Percentiles rank a stretch among this genome's conserved stretches.
Conservation (phyloP, 2,329 filamentous ascomycete species). For the Penicillium olsonii region DNA sequence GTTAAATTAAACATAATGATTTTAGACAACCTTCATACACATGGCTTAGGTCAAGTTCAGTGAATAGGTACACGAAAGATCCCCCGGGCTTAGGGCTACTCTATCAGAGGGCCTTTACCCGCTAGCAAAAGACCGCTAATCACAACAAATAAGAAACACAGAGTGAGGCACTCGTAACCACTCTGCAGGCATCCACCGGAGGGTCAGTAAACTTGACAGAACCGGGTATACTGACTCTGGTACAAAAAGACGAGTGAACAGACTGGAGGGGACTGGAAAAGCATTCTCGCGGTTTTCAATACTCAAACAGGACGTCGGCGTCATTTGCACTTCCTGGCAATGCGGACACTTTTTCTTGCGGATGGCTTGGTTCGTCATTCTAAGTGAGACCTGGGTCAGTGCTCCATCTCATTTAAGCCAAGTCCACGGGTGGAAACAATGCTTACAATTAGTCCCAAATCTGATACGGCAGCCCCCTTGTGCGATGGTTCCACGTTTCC, state of each 20-base stretch:
- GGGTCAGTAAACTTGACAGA: neutral
- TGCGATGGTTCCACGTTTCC: slow-evolving; percentile 52
- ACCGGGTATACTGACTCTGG: neutral
- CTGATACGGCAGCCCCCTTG: slow-evolving; percentile 40
- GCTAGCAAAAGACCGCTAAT: neutral
- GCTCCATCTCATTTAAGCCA: no score
- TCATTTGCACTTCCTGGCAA: neutral
- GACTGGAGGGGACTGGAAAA: neutral
- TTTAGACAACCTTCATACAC: neutral
- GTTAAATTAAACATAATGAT: neutral
- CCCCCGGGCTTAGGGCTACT: neutral
- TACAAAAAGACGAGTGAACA: neutral
- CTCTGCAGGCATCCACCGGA: neutral
- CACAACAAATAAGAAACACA: neutral
- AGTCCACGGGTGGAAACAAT: neutral
- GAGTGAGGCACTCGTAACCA: neutral
- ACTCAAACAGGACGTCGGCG: neutral
- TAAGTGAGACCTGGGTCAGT: neutral
- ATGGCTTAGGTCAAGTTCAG: neutral
- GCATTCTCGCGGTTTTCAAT: neutral
- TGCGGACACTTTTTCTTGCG: neutral
- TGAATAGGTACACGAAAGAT: neutral
- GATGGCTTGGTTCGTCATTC: neutral
- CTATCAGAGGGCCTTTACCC: neutral
- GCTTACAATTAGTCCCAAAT: neutral